These are phyloP conservation scores for Helotiales sp. DNA, from an alignment of 2,329 filamentous ascomycete species.

Conservation along the genomic window DNA sequence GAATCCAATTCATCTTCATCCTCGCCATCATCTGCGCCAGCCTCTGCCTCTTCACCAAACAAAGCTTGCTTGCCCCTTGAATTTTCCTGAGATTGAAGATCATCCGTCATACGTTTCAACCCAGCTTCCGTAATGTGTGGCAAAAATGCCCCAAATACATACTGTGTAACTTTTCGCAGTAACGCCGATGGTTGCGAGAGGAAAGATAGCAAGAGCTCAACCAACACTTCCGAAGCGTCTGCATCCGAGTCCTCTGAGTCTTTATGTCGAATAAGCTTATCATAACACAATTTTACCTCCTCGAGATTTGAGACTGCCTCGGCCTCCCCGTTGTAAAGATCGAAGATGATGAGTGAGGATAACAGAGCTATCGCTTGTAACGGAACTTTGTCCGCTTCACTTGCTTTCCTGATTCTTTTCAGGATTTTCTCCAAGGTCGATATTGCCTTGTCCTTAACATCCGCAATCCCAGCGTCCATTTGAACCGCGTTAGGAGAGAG, in stretches of 20 bases:
- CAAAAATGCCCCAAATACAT: slow-evolving; percentile 84
- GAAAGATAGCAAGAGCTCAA: slow-evolving; percentile 90
- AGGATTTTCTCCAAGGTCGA: slow-evolving; percentile 54
- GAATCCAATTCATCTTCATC: slow-evolving; percentile 43
- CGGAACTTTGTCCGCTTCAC: slow-evolving; percentile 33
- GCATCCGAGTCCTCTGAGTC: slow-evolving; percentile 52
- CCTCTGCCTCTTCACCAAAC: slow-evolving; percentile 70
- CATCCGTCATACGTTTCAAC: slow-evolving; percentile 63
- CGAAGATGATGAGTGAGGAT: slow-evolving; percentile 80
- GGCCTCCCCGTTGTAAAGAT: slow-evolving; percentile 85
- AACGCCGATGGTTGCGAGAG: slow-evolving; percentile 81
- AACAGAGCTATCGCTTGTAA: slow-evolving; percentile 73
- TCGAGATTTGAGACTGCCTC: slow-evolving; percentile 82
- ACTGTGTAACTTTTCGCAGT: slow-evolving; percentile 81
- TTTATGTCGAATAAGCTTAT: slow-evolving; percentile 56
- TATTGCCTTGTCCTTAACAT: slow-evolving; percentile 52
- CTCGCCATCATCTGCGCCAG: slow-evolving; percentile 49
- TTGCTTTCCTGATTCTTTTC: slow-evolving; percentile 40
- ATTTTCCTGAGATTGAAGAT: slow-evolving; percentile 78
- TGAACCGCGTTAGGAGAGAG: slow-evolving; percentile 41
- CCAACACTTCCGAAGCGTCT: slow-evolving; percentile 68
- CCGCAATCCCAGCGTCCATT: slow-evolving; percentile 56
- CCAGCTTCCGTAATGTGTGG: slow-evolving; percentile 71
- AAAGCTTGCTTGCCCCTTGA: slow-evolving; percentile 81
- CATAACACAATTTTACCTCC: slow-evolving; percentile 76